A percentile compares a stretch with the other conserved stretches of the same genome.
These are phyloP conservation scores for Lactarius akahatsu DNA, from an alignment of 768 basidiomycete species.

Conservation along the genomic window DNA sequence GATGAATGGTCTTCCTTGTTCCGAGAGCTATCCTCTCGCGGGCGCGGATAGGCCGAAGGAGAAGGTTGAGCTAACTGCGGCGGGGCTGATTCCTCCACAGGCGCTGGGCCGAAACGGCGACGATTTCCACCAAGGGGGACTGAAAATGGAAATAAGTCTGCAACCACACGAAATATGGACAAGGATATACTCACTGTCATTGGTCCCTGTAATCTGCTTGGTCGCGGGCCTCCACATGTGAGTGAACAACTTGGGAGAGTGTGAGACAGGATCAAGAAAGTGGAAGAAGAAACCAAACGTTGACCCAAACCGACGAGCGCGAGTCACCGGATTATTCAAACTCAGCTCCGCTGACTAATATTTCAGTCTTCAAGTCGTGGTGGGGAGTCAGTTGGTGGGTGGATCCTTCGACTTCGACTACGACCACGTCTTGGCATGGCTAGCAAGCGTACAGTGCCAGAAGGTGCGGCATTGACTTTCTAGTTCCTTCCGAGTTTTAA, in stretches of 20 bases:
- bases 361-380: not conserved
- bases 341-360: slow-evolving; percentile 26
- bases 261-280: slow-evolving; percentile 26
- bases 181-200: slow-evolving; percentile 67
- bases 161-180: slow-evolving; percentile 7
- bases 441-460: slow-evolving; percentile 29
- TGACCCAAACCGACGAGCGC: slow-evolving; percentile 17
- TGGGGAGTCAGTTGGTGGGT: not conserved
- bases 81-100: slow-evolving; percentile 75
- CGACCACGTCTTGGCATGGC: slow-evolving; percentile 10
- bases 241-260: slow-evolving; percentile 9
- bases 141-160: slow-evolving; percentile 28
- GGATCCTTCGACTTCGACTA: not conserved
- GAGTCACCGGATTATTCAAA: slow-evolving; percentile 21
- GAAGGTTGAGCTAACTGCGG: slow-evolving; percentile 87
- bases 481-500: not conserved
- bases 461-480: slow-evolving; percentile 31
- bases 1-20: slow-evolving; percentile 64
- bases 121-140: slow-evolving; percentile 77
- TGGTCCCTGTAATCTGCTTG: slow-evolving; percentile 87
- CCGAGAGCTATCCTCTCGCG: slow-evolving; percentile 47
- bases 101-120: slow-evolving; percentile 88
- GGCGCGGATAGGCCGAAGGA: slow-evolving; percentile 79
- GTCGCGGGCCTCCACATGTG: slow-evolving; percentile 89
- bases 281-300: slow-evolving; percentile 27